Evolutionary conservation across 192 early-diverging fungal species (phyloP).

Genomic region (Chytriomyces hyalinus): DNA sequence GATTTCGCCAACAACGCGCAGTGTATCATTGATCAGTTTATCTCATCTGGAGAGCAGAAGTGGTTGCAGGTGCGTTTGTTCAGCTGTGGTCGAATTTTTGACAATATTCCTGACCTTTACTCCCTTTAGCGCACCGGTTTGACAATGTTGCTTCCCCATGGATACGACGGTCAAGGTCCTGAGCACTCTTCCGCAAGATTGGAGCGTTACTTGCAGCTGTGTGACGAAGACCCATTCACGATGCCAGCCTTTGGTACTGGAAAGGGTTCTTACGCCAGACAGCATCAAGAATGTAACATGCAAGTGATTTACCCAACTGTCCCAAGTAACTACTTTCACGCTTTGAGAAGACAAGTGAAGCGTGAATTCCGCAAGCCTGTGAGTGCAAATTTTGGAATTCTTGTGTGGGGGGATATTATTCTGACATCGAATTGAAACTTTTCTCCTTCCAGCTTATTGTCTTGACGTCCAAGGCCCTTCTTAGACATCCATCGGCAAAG

Average conservation of each 20-base stretch:
- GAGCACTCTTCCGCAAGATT: conserved; percentile 96
- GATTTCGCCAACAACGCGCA: conserved; percentile 98
- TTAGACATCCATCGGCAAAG: conserved; percentile 92
- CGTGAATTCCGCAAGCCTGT: conserved; percentile 97
- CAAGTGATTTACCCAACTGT: conserved; percentile 96
- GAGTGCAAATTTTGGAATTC: conserved; percentile 23
- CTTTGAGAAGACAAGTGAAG: conserved; percentile 91
- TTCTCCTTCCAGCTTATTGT: conserved; percentile 59
- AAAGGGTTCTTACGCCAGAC: conserved; percentile 68
- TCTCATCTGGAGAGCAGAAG: conserved; percentile 94
- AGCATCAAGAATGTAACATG: conserved; percentile 99
- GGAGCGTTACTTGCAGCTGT: conserved; percentile 95
- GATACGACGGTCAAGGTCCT: conserved; percentile 98
- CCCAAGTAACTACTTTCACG: conserved; percentile 98
- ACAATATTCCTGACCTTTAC: too few species aligned
- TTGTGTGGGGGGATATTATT: not conserved
- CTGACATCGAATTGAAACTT: not conserved
- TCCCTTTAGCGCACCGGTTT: conserved; percentile 86
- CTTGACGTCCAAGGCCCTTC: conserved; percentile 85
- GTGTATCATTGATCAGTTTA: conserved; percentile 98
- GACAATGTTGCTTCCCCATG: conserved; percentile 93
- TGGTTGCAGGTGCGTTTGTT: conserved; percentile 97
- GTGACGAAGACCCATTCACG: conserved; percentile 89
- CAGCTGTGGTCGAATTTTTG: too few species aligned
- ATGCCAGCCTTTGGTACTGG: conserved; percentile 55